Evolutionary conservation across 2,329 filamentous ascomycete genomes (phyloP).

Genomic region (Leptographium radiaticola): DNA sequence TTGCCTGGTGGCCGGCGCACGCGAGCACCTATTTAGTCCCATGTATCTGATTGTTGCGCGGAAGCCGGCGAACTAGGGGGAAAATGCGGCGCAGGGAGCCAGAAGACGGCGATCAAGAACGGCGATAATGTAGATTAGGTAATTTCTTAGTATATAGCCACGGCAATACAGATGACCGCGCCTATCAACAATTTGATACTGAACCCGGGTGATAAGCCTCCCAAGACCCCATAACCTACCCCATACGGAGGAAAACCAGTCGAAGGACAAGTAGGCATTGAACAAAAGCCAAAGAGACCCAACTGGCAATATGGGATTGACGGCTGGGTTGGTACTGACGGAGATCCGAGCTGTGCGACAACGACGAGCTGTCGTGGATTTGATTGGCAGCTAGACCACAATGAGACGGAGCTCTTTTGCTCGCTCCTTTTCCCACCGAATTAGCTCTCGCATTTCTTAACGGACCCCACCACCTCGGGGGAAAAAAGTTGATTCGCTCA

Average conservation of each 20-base stretch:
- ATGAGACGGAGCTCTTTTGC: not conserved
- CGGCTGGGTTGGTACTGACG: not conserved
- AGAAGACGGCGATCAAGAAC: not conserved
- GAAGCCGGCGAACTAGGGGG: constrained; percentile 47
- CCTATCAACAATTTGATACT: not conserved
- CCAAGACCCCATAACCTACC: too few relatives aligned
- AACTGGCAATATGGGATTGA: too few relatives aligned
- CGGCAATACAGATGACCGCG: not conserved
- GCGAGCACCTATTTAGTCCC: constrained; percentile 88
- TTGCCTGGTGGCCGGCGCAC: constrained; percentile 73
- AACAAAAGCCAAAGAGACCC: not conserved
- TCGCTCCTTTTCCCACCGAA: not conserved
- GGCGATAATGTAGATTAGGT: not conserved
- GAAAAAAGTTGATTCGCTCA: not conserved
- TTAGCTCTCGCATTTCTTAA: not conserved
- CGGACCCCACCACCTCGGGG: not conserved
- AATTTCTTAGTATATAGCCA: not conserved
- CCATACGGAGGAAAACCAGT: too few relatives aligned
- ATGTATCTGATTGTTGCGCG: constrained; percentile 96
- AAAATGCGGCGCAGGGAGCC: not conserved
- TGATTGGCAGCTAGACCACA: not conserved
- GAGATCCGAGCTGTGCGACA: constrained; percentile 2
- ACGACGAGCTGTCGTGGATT: not conserved
- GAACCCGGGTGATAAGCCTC: too few relatives aligned
- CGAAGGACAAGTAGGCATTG: too few relatives aligned